Base-by-base conservation (phyloP, 1,284 basidiomycete species). In the Mycena citricolor region DNA sequence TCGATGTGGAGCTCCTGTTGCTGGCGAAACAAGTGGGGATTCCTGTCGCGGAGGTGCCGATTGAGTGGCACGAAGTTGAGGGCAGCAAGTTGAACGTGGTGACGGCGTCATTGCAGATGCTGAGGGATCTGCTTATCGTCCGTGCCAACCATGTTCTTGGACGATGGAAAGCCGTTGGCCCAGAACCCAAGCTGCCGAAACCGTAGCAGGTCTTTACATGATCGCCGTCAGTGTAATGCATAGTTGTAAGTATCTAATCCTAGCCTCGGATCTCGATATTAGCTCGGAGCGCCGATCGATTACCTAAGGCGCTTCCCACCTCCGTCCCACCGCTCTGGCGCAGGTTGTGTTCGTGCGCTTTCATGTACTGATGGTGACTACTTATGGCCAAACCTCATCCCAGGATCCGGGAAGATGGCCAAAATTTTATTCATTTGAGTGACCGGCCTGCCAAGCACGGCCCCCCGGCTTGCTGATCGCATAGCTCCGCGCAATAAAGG, bases 1-100 rank as follows among this genome's bases (percentile, higher is more conserved):
- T 97, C 58, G 93, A 97, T 62, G 94, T 95, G 42, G 94, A 97
- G 62, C 76, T 97, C 2, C 71, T 97, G n/a, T 72, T 95, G n/a
- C 75, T 94, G 14, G 90, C 93, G 7, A 84, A 90, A 57, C 76
- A 83, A 57, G 67, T 85, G 25, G 59, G 68, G 31, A 81, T 91
- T 57, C 86, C 90, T 3, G 84, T 94, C 3, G 76, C 68, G 4
- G 94, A 97, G 62, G 89, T 95, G 3, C 79, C 90, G 0, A 86
- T 97, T 16, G 79, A 86, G 54, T 97, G 94, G 94, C 83, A 90
- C 47, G 94, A 97, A 63, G 87, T 97, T 1, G 77, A 82, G 0
- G 94, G 94, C 26, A 92, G 89, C 70, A 97, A 97, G 67, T 76
- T 97, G 52, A 84, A 87, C 51, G 80, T 97, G 28, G 73, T 92